These are phyloP conservation scores for Heimioporus sp. DNA, from an alignment of 768 basidiomycete genomes.

Conservation along the genomic window DNA sequence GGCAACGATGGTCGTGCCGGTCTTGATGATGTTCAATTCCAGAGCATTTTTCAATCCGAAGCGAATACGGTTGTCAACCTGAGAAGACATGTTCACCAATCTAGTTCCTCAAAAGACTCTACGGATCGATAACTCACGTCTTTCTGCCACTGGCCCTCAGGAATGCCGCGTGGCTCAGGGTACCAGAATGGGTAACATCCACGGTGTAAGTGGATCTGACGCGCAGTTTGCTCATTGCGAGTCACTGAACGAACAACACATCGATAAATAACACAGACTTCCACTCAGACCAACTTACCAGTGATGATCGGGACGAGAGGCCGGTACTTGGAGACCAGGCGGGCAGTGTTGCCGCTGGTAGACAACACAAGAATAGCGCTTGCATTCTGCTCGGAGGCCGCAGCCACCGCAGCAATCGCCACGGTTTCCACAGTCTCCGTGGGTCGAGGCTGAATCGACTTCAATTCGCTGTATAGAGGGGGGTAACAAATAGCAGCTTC, in stretches of 20 bases:
- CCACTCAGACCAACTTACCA: slow-evolving; percentile 45
- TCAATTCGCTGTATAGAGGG: slow-evolving; percentile 88
- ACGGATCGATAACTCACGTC: slow-evolving; percentile 58
- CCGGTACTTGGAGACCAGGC: slow-evolving; percentile 94
- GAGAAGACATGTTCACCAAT: slow-evolving; percentile 3
- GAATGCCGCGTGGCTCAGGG: slow-evolving; percentile 88
- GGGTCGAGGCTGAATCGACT: slow-evolving; percentile 74
- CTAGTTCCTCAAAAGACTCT: slow-evolving; percentile 4
- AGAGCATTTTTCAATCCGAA: slow-evolving; percentile 86
- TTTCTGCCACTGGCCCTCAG: slow-evolving; percentile 91
- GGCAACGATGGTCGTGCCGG: slow-evolving; percentile 87
- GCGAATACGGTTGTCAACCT: slow-evolving; percentile 89
- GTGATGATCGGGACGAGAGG: slow-evolving; percentile 93
- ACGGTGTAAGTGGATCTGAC: slow-evolving; percentile 95
- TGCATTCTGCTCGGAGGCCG: slow-evolving; percentile 92
- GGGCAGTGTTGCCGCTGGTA: slow-evolving; percentile 94
- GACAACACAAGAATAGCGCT: slow-evolving; percentile 95
- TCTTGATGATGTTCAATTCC: slow-evolving; percentile 79
- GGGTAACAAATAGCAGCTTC: slow-evolving; percentile 96
- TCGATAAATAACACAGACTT: slow-evolving; percentile 6
- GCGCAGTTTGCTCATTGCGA: slow-evolving; percentile 91
- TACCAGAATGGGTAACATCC: slow-evolving; percentile 98
- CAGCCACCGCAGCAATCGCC: slow-evolving; percentile 93
- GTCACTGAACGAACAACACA: slow-evolving; percentile 57
- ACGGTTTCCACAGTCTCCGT: slow-evolving; percentile 96